phyloP scores from a whole-genome alignment of 1,284 basidiomycete genomes.

The Sparassis latifolia region DNA sequence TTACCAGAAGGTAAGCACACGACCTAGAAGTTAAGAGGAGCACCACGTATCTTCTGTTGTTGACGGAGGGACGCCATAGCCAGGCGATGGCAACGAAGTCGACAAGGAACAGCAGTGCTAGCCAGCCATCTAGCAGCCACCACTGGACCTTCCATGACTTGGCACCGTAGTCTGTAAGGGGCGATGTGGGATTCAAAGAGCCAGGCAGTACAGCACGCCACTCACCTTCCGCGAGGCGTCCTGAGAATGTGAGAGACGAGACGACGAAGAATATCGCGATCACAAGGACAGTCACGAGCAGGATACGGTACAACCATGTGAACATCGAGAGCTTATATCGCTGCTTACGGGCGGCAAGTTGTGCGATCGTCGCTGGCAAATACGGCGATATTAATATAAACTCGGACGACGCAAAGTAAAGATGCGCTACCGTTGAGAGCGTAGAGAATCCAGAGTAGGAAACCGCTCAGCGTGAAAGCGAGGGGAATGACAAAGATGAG shows the following conservation, averaged over 20 bases:
- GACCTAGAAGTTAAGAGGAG: conserved; percentile 4
- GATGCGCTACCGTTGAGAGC: conserved; percentile 65
- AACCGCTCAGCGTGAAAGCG: conserved; percentile 88
- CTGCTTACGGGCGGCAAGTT: conserved; percentile 82
- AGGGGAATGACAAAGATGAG: conserved; percentile 89
- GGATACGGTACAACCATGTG: conserved; percentile 78
- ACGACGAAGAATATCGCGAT: conserved; percentile 90
- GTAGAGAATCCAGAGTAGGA: conserved; percentile 94
- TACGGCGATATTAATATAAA: conserved; percentile 6
- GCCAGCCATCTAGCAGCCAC: conserved; percentile 97
- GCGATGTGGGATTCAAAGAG: background rate
- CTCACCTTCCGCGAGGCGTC: conserved; percentile 80
- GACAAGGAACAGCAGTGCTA: conserved; percentile 78
- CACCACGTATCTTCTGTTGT: conserved; percentile 80
- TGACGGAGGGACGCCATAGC: conserved; percentile 89
- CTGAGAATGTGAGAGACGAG: conserved; percentile 87
- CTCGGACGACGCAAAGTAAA: background rate
- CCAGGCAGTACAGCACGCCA: background rate
- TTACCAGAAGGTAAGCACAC: conserved; percentile 25
- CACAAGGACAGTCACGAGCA: conserved; percentile 79
- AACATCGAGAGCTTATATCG: conserved; percentile 86
- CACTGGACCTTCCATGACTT: conserved; percentile 92
- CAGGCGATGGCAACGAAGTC: conserved; percentile 83
- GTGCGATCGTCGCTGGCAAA: conserved; percentile 69
- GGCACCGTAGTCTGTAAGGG: conserved; percentile 74